Conservation (phyloP, 768 basidiomycete species). For the Lentinula detonsa region DNA sequence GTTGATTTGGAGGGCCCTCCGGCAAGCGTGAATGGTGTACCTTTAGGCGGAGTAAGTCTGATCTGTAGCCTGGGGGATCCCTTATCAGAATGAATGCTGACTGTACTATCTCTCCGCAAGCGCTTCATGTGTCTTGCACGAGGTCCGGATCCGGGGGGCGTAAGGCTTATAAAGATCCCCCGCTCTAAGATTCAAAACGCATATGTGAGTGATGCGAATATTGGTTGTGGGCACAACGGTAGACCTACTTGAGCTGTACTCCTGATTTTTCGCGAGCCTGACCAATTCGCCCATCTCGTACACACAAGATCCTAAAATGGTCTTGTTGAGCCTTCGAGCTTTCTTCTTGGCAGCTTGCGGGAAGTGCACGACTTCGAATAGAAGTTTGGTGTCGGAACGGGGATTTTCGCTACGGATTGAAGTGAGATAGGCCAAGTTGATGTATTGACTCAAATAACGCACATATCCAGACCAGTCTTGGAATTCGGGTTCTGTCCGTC, state of each 20-base stretch:
- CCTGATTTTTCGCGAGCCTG: background rate
- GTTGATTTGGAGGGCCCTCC: background rate
- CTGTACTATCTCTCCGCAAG: background rate
- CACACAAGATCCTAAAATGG: background rate
- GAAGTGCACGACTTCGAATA: conserved; percentile 48
- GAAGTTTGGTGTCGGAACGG: conserved; percentile 34
- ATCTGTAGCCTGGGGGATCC: background rate
- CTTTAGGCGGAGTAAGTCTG: background rate
- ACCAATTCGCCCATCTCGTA: conserved; percentile 2
- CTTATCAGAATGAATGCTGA: background rate
- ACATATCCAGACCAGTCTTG: conserved; percentile 50
- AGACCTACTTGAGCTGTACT: background rate
- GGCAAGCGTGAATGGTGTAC: background rate
- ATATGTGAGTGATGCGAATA: background rate
- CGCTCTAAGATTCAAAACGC: background rate
- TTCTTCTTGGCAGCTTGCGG: conserved; percentile 53
- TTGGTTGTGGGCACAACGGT: background rate
- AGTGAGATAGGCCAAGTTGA: background rate
- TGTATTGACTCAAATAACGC: conserved; percentile 15
- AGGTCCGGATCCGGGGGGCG: background rate
- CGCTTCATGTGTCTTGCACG: background rate
- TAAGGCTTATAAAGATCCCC: background rate
- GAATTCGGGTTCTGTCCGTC: conserved; percentile 71
- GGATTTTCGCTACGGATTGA: conserved; percentile 33
- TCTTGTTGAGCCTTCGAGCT: conserved; percentile 33